These are phyloP conservation scores for Candida oleophila DNA, from an alignment of 805 yeast genomes.

Conservation along the genomic window DNA sequence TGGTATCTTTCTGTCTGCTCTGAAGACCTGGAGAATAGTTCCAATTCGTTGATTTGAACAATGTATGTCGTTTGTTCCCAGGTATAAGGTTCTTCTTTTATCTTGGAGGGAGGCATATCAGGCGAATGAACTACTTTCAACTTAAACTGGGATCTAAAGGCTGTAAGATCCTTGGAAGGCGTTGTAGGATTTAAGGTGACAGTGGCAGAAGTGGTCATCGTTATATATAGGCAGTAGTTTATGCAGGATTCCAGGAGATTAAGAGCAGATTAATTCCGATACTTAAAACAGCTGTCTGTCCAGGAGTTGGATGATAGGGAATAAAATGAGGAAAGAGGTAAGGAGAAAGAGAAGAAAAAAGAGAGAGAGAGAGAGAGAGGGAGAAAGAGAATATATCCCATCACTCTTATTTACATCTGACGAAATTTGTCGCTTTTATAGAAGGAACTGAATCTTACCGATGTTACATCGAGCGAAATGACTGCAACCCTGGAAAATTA, in stretches of 20 bases:
- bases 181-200: too few relatives aligned
- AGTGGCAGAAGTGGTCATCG: neutral
- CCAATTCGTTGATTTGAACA: slow-evolving; percentile 42
- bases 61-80: slow-evolving; percentile 46
- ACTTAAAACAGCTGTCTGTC: neutral
- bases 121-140: slow-evolving; percentile 26
- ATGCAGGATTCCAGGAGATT: neutral
- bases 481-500: neutral
- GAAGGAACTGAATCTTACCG: neutral
- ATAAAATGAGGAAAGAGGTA: neutral
- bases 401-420: neutral
- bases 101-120: slow-evolving; percentile 40
- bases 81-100: slow-evolving; percentile 36
- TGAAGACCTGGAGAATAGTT: slow-evolving; percentile 48
- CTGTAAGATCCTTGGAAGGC: neutral
- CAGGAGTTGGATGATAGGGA: neutral
- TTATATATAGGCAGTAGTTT: neutral
- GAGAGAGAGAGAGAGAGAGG: neutral
- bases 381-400: neutral
- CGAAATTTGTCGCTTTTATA: neutral
- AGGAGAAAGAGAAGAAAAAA: neutral
- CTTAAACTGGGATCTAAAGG: slow-evolving; percentile 3
- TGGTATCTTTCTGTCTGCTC: slow-evolving; percentile 44
- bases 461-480: neutral
- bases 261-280: neutral